Conservation (phyloP, 2,329 filamentous ascomycete species). For the Colletotrichum cuscutae region DNA sequence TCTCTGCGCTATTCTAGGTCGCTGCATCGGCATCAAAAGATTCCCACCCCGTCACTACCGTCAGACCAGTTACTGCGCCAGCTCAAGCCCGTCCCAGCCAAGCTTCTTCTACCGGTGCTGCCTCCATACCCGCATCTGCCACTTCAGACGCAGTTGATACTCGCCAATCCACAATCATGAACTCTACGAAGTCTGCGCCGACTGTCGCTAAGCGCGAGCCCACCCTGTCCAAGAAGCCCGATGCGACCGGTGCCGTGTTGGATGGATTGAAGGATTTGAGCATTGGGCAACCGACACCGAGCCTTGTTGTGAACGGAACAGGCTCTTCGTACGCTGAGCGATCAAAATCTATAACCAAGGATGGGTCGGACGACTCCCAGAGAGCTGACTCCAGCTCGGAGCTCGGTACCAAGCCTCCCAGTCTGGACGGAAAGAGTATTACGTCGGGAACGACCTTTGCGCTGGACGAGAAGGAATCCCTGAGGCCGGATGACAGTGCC, state of each 20-base stretch:
- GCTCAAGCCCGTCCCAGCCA: constrained; percentile 30
- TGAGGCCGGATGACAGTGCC: constrained; percentile 94
- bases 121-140: not conserved
- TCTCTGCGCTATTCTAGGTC: constrained; percentile 49
- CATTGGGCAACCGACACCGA: constrained; percentile 46
- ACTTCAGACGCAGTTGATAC: constrained; percentile 15
- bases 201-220: constrained; percentile 7
- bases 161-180: constrained; percentile 8
- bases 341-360: constrained; percentile 48
- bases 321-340: constrained; percentile 51
- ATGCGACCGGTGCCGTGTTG: constrained; percentile 32
- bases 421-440: constrained; percentile 92
- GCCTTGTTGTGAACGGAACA: constrained; percentile 62
- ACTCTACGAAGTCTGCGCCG: constrained; percentile 14
- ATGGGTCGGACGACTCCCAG: constrained; percentile 66
- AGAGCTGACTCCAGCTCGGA: constrained; percentile 72
- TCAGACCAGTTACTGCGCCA: constrained; percentile 38
- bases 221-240: constrained; percentile 5
- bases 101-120: not conserved
- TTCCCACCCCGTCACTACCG: constrained; percentile 44
- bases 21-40: constrained; percentile 58
- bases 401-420: constrained; percentile 82
- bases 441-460: constrained; percentile 94
- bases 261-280: constrained; percentile 44
- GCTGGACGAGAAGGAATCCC: constrained; percentile 95